Percentiles rank a stretch among this genome's conserved stretches.
phyloP scores from a whole-genome alignment of 2,329 filamentous ascomycete species.

The Hortaea werneckii region DNA sequence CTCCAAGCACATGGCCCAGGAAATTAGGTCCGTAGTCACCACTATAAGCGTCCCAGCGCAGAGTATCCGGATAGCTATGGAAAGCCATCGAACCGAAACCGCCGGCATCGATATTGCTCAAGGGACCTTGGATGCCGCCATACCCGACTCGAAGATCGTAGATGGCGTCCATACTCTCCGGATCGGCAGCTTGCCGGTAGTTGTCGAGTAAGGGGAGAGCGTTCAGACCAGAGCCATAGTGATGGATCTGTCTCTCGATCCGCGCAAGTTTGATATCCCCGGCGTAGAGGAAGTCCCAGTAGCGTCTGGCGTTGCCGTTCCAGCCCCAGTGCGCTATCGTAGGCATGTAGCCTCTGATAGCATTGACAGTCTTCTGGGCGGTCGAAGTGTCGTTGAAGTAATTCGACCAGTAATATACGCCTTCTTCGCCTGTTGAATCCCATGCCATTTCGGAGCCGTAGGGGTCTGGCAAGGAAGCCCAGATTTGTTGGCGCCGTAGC shows the following conservation, averaged over 20 bases:
- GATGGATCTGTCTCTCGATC: slow-evolving; percentile 45
- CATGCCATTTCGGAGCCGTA: slow-evolving; percentile 54
- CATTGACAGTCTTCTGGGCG: slow-evolving; percentile 43
- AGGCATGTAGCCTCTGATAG: slow-evolving; percentile 47
- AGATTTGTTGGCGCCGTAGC: slow-evolving; percentile 39
- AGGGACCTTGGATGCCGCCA: slow-evolving; percentile 42
- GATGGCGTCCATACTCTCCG: slow-evolving; percentile 24
- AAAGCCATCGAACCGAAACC: slow-evolving; percentile 41
- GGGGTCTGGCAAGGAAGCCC: slow-evolving; percentile 43
- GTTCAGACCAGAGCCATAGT: slow-evolving; percentile 52
- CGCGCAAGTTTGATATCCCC: slow-evolving; percentile 28
- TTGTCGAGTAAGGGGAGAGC: slow-evolving; percentile 44
- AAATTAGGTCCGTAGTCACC: slow-evolving; percentile 51
- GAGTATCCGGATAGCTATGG: slow-evolving; percentile 46
- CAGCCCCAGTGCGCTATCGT: slow-evolving; percentile 52
- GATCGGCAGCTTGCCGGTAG: slow-evolving; percentile 37
- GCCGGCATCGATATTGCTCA: slow-evolving; percentile 46
- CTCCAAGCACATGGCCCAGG: slow-evolving; percentile 41
- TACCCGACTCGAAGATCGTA: slow-evolving; percentile 47
- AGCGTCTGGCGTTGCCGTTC: slow-evolving; percentile 51
- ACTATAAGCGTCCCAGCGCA: slow-evolving; percentile 47
- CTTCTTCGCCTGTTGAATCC: slow-evolving; percentile 41
- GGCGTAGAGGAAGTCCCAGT: slow-evolving; percentile 49
- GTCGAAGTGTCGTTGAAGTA: slow-evolving; percentile 43
- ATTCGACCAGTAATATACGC: slow-evolving; percentile 34